Base-by-base conservation (phyloP, 2,329 filamentous ascomycete species). In the Blastomyces parvus region DNA sequence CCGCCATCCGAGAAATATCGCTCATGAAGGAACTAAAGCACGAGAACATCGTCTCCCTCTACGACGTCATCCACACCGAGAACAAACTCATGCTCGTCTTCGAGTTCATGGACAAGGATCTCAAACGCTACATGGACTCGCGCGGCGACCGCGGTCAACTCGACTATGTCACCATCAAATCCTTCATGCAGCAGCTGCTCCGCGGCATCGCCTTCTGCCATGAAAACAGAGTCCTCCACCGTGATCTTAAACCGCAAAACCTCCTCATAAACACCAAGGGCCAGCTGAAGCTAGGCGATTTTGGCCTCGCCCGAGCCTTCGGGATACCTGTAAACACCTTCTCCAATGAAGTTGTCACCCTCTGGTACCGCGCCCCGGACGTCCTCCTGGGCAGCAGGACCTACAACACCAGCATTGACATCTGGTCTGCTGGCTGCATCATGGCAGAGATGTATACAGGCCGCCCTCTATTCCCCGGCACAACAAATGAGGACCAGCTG, bases 381-480 rank as follows among this genome's bases (percentile, higher is more conserved):
- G 94, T 99, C 57, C 84, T 99, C 60, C 84, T 99, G 56, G 94
- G 94, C 61, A 94, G 89, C 71, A 83, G 94, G 68, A 97, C 94
- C 27, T 99, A 99, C 80, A 99, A 96, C 78, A 99, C 94, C n/a
- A 96, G 91, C 78, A 97, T 99, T 75, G 94, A 99, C 73, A 97
- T 99, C 74, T 99, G 94, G 94, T 96, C 91, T 7, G 94, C 94
- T 7, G 94, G 94, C 63, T 99, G 94, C 77, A 99, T 99, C 81
- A 97, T 99, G 94, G 94, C 94, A 11, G 94, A 99, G 78, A 97
- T 99, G 91, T 97, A 95, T 77, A 97, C 93, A 0, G 94, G 94
- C 3, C 85, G 94, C 22, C 94, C 94, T 0, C 83, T 99, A 7
- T 99, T 99, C 79, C 94, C 94, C 0, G 94, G 94, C 64, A 99